Base-by-base conservation (phyloP, 306 rosid species). In the Citrullus amarus region DNA sequence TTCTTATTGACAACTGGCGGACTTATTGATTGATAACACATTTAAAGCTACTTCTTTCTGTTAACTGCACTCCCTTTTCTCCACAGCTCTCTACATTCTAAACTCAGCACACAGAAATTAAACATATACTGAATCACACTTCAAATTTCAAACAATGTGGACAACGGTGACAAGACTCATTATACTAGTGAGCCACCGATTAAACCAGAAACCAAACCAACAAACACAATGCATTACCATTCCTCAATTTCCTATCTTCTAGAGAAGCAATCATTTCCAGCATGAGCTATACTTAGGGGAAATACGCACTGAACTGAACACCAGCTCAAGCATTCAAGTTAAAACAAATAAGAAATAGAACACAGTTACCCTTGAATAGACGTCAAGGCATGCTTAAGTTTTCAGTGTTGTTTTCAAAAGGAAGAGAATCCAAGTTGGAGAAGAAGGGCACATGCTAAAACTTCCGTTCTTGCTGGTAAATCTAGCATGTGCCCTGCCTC, bases 401-500 rank as follows among this genome's bases (percentile, higher is more conserved):
- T 68, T 20, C 48, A 53, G 58, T 43, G 56, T 55, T 63, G 79
- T 56, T 71, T 59, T 13, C 57, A 44, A 39, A 83, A 86, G 88
- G 82, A 84, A 88, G 83, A 88, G 76, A 79, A 81, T 79, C 83
- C 92, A 92, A 83, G 91, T 48, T 84, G 91, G 88, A 86, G 90
- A 88, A 80, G 54, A 43, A 89, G 87, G 63, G 90, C 89, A 90
- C 92, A 89, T 59, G 84, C 84, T 12, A 76, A 83, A 60, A 56
- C 84, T 86, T 86, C 80, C 58, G 18, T 43, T 66, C 48, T 62
- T 12, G 36, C 85, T 57, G 83, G 61, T 62, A 55, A 39, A 58
- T 80, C 81, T 76, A 86, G 93, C 97, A 90, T 82, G 97, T 92
- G 86, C 88, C 93, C 95, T 93, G 98, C 92, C 88, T 93, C 94